phyloP scores from a whole-genome alignment of 495 filamentous ascomycete genomes.

The Lichina pygmaea region DNA sequence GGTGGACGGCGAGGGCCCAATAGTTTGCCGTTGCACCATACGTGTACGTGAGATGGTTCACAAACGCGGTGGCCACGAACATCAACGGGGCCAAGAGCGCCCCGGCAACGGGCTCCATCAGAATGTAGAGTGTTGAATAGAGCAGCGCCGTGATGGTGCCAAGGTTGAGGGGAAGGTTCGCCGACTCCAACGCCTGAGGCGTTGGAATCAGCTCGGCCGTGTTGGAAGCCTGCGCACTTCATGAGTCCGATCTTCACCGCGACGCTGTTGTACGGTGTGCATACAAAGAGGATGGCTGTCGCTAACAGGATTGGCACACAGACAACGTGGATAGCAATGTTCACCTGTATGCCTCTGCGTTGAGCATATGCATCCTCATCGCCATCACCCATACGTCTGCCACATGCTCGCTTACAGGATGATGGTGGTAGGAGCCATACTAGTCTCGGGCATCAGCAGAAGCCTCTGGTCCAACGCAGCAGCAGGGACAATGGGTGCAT shows the following conservation, averaged over 20 bases:
- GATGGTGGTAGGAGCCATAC: conserved; percentile 91
- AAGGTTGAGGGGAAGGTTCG: conserved; percentile 55
- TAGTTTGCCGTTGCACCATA: conserved; percentile 42
- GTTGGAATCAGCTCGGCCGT: conserved; percentile 41
- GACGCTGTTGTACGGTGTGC: conserved; percentile 4
- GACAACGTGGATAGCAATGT: conserved; percentile 68
- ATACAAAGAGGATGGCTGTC: conserved; percentile 54
- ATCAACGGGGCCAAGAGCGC: conserved; percentile 43
- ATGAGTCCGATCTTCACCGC: neutral
- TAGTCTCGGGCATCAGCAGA: conserved; percentile 15
- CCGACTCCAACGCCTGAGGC: conserved; percentile 38
- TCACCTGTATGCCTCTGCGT: conserved; percentile 21
- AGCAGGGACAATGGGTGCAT: conserved; percentile 10
- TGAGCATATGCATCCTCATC: neutral
- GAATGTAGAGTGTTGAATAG: conserved; percentile 60
- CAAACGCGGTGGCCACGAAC: conserved; percentile 39
- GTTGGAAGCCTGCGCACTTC: conserved; percentile 36
- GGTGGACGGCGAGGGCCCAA: conserved; percentile 35
- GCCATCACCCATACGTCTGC: neutral
- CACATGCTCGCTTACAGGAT: conserved; percentile 25
- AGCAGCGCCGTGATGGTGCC: conserved; percentile 46
- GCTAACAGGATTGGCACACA: conserved; percentile 73
- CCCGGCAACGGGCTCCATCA: conserved; percentile 84
- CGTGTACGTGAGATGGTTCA: conserved; percentile 42
- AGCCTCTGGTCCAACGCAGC: neutral